A percentile compares a stretch with the other conserved stretches of the same genome.
These are phyloP conservation scores for Pythium sp. DNA, from an alignment of 352 stramenopile species.

Conservation along the genomic window DNA sequence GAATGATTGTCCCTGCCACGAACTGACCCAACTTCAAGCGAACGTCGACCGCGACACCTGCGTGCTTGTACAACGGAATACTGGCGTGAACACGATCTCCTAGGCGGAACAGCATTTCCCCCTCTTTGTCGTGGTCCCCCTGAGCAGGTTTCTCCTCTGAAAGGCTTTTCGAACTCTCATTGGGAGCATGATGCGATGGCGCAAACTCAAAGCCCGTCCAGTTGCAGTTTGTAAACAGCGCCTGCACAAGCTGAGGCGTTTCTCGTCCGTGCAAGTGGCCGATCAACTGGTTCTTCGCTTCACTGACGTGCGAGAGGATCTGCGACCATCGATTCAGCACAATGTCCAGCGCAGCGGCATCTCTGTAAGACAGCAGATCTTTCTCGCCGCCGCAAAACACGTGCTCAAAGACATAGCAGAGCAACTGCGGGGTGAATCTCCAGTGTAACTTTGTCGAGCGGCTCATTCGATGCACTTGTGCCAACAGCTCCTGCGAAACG, in stretches of 20 bases:
- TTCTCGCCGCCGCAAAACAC: conserved; percentile 48
- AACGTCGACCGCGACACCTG: conserved; percentile 47
- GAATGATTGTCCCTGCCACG: conserved; percentile 41
- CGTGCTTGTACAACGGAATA: conserved; percentile 34
- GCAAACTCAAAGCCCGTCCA: conserved; percentile 62
- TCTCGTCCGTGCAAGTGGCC: conserved; percentile 59
- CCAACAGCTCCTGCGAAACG: conserved; percentile 35
- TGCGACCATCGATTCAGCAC: conserved; percentile 54
- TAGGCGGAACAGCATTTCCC: conserved; percentile 21
- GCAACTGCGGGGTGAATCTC: conserved; percentile 60
- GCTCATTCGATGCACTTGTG: conserved; percentile 46
- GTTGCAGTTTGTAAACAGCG: conserved; percentile 58
- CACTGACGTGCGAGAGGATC: conserved; percentile 43
- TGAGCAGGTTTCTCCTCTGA: not conserved
- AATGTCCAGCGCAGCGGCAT: conserved; percentile 45
- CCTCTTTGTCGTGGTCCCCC: not conserved
- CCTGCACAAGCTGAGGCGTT: conserved; percentile 51
- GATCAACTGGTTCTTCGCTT: conserved; percentile 58
- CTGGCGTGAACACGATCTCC: conserved; percentile 35
- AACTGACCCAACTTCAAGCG: conserved; percentile 28
- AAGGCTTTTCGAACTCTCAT: not conserved
- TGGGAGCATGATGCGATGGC: conserved; percentile 7
- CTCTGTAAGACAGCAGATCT: conserved; percentile 44
- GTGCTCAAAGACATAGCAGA: conserved; percentile 57
- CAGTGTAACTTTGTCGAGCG: conserved; percentile 50